phyloP scores from a whole-genome alignment of 2,329 filamentous ascomycete genomes.

The Sporothrix sp. region DNA sequence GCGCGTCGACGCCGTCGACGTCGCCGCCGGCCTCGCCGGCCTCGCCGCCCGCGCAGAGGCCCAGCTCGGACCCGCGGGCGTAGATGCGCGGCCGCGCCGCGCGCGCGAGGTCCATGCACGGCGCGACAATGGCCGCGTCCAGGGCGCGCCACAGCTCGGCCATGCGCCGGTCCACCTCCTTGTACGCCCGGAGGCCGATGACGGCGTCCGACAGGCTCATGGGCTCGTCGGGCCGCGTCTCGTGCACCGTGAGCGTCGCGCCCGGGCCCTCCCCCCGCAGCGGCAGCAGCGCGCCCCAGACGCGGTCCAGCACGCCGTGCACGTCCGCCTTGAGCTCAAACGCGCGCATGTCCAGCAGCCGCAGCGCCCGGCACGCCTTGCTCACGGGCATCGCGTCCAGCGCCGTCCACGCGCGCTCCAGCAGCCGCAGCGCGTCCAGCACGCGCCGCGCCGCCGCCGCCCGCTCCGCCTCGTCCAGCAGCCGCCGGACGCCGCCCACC shows the following conservation, averaged over 20 bases:
- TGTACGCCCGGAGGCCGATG: conserved; percentile 47
- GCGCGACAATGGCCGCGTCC: conserved; percentile 49
- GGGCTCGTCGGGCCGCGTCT: conserved; percentile 33
- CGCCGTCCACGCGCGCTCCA: conserved; percentile 50
- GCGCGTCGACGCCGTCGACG: conserved; percentile 38
- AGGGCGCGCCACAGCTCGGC: conserved; percentile 52
- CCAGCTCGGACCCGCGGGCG: conserved; percentile 36
- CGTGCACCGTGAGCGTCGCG: conserved; percentile 23
- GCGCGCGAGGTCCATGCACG: conserved; percentile 41
- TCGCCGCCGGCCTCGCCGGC: conserved; percentile 21
- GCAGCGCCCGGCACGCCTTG: conserved; percentile 51
- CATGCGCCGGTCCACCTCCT: conserved; percentile 51
- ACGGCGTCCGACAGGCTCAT: conserved; percentile 46
- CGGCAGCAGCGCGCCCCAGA: conserved; percentile 62
- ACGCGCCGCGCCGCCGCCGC: conserved; percentile 45
- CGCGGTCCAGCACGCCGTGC: conserved; percentile 52
- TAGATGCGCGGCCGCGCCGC: conserved; percentile 31
- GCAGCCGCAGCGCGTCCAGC: conserved; percentile 45
- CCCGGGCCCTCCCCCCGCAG: conserved; percentile 44
- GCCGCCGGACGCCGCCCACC: conserved; percentile 47
- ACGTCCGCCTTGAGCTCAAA: conserved; percentile 58
- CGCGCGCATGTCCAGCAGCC: conserved; percentile 54
- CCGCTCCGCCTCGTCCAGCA: conserved; percentile 53
- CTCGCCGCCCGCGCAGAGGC: conserved; percentile 28
- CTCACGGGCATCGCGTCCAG: conserved; percentile 51